Base-by-base conservation (phyloP, 495 filamentous ascomycete genomes). In the Elaphomyces granulatus region DNA sequence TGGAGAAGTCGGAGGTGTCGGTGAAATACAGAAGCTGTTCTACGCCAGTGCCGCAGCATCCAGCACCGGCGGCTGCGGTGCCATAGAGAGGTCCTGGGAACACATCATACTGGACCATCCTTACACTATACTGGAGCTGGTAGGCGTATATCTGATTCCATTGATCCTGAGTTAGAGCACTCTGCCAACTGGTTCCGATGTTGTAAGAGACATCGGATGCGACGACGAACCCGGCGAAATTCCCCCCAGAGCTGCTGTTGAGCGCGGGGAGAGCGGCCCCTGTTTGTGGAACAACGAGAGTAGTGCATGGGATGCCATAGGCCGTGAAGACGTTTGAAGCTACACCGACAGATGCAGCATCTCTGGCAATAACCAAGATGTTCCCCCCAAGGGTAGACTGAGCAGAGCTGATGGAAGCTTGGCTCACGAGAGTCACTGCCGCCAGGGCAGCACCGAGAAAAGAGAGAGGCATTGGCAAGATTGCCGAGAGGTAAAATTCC, bases 41-140 rank as follows among this genome's bases (percentile, higher is more conserved):
- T 12, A 66, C 59, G 8, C 66, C 66, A 33, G 53, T 47, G 16
- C 55, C 52, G 47, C 68, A 72, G 53, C 68, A 71, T 20, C 69
- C 70, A 34, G 37, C 45, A 8, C 54, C 56, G 8, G 61, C 35
- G 15, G 49, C 47, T n/a, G 42, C 47, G 33, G 58, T 56, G 28
- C 74, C 74, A 37, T 61, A 70, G n/a, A 66, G 60, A 9, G 63
- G 55, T 16, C 63, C 61, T 1, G 74, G 74, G 37, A 61, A 76
- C 12, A 66, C 66, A 52, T 75, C 74, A 10, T 75, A 59, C 36
- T 74, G 68, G 20, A 78, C 73, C 70, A 78, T 72, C 15, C 74
- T 64, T 2, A 76, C 65, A n/a, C 68, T 64, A 41, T 71, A 78
- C 18, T 50, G 54, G 3, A 64, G 61, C 55, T 77, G 74, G 43